Conservation (phyloP, 768 basidiomycete genomes). For the Russula ochroleuca region DNA sequence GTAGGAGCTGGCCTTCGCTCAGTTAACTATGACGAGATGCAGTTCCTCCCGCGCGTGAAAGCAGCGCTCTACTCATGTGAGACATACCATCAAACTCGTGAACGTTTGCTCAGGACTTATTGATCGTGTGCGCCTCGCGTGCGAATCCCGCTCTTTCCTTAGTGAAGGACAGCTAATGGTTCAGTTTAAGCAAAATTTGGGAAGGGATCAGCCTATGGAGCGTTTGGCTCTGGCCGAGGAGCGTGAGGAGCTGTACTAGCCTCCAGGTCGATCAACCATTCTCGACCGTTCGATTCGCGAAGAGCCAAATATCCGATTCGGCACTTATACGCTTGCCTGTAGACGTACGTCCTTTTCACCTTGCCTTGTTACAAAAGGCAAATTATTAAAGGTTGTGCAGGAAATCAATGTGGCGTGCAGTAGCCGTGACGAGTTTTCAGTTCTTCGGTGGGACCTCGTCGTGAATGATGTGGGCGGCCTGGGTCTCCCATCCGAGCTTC, state of each 20-base stretch:
- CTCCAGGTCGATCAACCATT: slow-evolving; percentile 28
- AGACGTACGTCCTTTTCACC: slow-evolving; percentile 48
- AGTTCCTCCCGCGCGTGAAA: slow-evolving; percentile 91
- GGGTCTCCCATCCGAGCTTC: no score
- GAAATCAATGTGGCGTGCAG: slow-evolving; percentile 86
- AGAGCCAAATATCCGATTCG: no score
- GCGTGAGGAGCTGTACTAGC: slow-evolving; percentile 30
- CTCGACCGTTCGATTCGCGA: slow-evolving; percentile 48
- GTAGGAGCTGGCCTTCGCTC: no score
- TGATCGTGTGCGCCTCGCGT: slow-evolving; percentile 76
- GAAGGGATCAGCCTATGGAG: no score
- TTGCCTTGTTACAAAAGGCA: slow-evolving; percentile 7
- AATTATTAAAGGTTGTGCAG: slow-evolving; percentile 38
- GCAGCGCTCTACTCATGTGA: slow-evolving; percentile 62
- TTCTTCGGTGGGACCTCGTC: no score
- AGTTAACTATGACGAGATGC: slow-evolving; percentile 55
- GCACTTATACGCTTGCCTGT: slow-evolving; percentile 81
- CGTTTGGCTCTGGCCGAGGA: slow-evolving; percentile 31
- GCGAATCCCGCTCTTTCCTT: slow-evolving; percentile 72
- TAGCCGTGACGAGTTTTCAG: slow-evolving; percentile 92
- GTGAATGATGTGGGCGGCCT: no score
- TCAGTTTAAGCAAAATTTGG: no score
- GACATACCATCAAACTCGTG: slow-evolving; percentile 88
- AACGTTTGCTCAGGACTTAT: slow-evolving; percentile 98
- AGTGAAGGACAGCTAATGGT: slow-evolving; percentile 73